Percentiles rank a stretch among this genome's conserved stretches.
Conservation (phyloP, 2,329 filamentous ascomycete genomes). For the Grosmannia serpens region DNA sequence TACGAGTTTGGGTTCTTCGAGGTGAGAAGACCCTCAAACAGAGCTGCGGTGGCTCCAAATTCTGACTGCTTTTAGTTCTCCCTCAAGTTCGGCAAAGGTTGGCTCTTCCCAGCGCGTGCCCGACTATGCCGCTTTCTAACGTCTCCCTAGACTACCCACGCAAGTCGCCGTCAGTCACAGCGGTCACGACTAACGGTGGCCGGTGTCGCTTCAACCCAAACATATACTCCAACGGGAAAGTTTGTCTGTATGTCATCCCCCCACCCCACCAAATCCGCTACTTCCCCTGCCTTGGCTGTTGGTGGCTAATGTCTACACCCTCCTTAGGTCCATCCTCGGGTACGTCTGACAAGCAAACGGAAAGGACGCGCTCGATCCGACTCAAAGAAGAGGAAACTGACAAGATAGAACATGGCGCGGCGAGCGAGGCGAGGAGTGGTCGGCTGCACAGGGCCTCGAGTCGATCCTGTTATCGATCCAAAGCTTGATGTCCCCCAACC, state of each 20-base stretch:
- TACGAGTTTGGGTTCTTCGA: slow-evolving; percentile 98
- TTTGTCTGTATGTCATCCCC: slow-evolving; percentile 60
- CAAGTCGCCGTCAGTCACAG: slow-evolving; percentile 49
- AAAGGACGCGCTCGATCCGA: slow-evolving; percentile 7
- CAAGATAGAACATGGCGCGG: slow-evolving; percentile 77
- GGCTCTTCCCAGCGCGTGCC: not conserved
- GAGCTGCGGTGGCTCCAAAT: slow-evolving; percentile 1
- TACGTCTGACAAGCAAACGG: slow-evolving; percentile 25
- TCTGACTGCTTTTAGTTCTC: slow-evolving; percentile 43
- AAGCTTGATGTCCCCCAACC: slow-evolving; percentile 86
- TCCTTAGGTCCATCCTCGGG: slow-evolving; percentile 73
- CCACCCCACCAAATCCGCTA: slow-evolving; percentile 16
- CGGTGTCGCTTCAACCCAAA: slow-evolving; percentile 91
- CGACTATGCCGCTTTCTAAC: not conserved
- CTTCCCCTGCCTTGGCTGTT: slow-evolving; percentile 56
- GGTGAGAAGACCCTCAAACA: slow-evolving; percentile 34
- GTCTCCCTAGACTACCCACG: slow-evolving; percentile 64
- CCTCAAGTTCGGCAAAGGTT: slow-evolving; percentile 67
- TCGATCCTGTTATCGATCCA: slow-evolving; percentile 93
- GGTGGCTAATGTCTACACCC: not conserved
- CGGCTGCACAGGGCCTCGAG: slow-evolving; percentile 86
- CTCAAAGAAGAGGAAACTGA: slow-evolving; percentile 5
- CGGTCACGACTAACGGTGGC: slow-evolving; percentile 80
- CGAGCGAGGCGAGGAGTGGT: slow-evolving; percentile 88
- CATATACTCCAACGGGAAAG: slow-evolving; percentile 83